Evolutionary conservation across 2,329 filamentous ascomycete species (phyloP).

Genomic region (Stromatinia cepivora): DNA sequence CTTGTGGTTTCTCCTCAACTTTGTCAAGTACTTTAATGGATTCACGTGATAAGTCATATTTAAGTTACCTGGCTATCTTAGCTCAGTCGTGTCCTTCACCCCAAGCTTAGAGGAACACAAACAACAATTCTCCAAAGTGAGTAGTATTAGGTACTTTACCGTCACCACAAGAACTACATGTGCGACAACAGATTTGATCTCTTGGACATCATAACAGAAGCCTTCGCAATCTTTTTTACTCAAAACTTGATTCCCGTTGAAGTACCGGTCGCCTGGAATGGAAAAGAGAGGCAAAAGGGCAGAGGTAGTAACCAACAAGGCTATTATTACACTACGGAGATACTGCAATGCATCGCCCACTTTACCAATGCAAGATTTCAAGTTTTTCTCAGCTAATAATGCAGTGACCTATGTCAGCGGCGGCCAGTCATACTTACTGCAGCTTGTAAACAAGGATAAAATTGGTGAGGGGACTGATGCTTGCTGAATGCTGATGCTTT

Average conservation of each 20-base stretch:
- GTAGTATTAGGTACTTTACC: neutral
- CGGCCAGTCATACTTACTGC: constrained; percentile 6
- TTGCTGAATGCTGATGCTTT: neutral
- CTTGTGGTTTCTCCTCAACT: too few species aligned
- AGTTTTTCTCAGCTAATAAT: constrained; percentile 15
- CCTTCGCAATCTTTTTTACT: neutral
- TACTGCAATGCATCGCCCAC: neutral
- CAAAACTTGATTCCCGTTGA: neutral
- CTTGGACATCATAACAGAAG: too few species aligned
- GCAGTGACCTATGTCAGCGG: constrained; percentile 7
- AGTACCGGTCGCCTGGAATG: neutral
- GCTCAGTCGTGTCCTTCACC: too few species aligned
- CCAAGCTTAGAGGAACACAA: too few species aligned
- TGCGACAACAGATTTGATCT: neutral
- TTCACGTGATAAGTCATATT: too few species aligned
- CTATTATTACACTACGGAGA: neutral
- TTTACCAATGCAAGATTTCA: constrained; percentile 9
- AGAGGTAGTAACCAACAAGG: neutral
- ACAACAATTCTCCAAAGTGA: too few species aligned
- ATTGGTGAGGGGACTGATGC: constrained; percentile 1
- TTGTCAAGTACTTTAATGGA: too few species aligned
- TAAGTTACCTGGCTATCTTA: too few species aligned
- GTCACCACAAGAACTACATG: neutral
- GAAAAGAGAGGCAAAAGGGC: neutral
- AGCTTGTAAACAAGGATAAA: constrained; percentile 7